Evolutionary conservation across 106 monocot genomes (phyloP), one percentile per base, ranked within the genome.

Genomic region (Dendrobium nobile): DNA sequence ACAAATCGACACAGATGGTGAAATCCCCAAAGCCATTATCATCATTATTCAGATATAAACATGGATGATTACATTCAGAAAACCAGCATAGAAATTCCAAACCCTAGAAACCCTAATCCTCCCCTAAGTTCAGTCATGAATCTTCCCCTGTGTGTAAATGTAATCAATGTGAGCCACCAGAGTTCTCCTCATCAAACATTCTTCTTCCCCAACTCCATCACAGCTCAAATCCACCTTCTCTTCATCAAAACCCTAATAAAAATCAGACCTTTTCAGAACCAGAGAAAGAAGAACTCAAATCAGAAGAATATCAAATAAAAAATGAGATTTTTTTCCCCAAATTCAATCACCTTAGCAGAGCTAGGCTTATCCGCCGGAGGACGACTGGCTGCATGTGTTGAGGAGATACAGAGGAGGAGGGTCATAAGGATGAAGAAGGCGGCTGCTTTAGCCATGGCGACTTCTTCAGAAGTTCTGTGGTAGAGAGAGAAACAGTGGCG

Each of bases 111-210:
- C 74, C 20, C 5, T 74, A 74, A 17, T 13, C 51, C 13, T 44
- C 8, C 1, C 19, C 19, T n/a, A 74, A 22, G 4, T 20, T 74
- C 74, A 74, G 41, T 44, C 43, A 22, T 44, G 74, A 37, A 37
- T 19, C 43, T 74, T 70, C 70, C 33, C 19, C 22, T 82, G 82
- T 7, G 82, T 82, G 65, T 82, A 82, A 59, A 82, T 82, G 82
- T 82, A 82, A 47, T 82, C 82, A 42, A 40, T 77, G 28, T 82
- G 82, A 33, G 82, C 82, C 27, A 1, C 31, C 2, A 82, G 76
- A 67, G 82, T 82, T 73, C 82, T 77, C 77, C 82, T 82, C 75
- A 82, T 82, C 65, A 82, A 42, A 65, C 82, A 82, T 59, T 82
- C 82, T 9, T 82, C 82, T 33, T 82, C 82, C 17, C 41, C 82